Conservation (phyloP, 371 early-diverging fungal genomes). For the Mucor plumbeus region DNA sequence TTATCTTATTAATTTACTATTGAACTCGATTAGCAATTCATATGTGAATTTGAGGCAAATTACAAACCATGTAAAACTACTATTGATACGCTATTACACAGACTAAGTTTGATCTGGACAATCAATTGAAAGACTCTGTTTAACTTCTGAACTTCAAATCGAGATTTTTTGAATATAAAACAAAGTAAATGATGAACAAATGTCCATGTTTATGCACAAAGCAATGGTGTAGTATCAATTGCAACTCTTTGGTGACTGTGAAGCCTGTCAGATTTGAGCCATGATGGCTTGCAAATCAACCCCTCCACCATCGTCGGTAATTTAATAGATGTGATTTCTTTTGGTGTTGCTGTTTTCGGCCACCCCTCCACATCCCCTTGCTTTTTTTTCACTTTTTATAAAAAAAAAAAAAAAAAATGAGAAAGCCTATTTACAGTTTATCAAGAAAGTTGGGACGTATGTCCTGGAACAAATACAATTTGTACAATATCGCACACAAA, state of each 20-base stretch:
- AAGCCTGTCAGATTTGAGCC: not conserved
- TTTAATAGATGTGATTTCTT: slow-evolving; percentile 6
- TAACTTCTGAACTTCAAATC: too few species aligned
- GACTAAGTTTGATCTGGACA: not conserved
- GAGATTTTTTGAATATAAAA: not conserved
- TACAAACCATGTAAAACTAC: not conserved
- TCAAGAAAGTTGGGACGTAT: slow-evolving; percentile 82
- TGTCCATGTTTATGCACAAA: too few species aligned
- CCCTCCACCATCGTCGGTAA: too few species aligned
- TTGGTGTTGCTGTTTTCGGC: not conserved
- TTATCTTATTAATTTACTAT: too few species aligned
- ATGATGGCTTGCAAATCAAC: slow-evolving; percentile 2
- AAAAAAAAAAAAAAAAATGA: slow-evolving; percentile 30
- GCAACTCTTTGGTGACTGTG: not conserved
- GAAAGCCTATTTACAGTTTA: slow-evolving; percentile 63
- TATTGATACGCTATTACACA: not conserved
- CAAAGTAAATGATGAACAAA: not conserved
- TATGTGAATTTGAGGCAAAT: not conserved
- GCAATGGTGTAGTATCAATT: too few species aligned
- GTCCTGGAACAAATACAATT: slow-evolving; percentile 93
- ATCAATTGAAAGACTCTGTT: too few species aligned
- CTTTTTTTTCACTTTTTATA: not conserved
- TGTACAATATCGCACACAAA: slow-evolving; percentile 83
- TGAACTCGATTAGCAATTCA: not conserved
- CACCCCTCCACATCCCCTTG: slow-evolving; percentile 18